Evolutionary conservation across 768 basidiomycete species (phyloP).

Genomic region (Pisolithus orientalis): DNA sequence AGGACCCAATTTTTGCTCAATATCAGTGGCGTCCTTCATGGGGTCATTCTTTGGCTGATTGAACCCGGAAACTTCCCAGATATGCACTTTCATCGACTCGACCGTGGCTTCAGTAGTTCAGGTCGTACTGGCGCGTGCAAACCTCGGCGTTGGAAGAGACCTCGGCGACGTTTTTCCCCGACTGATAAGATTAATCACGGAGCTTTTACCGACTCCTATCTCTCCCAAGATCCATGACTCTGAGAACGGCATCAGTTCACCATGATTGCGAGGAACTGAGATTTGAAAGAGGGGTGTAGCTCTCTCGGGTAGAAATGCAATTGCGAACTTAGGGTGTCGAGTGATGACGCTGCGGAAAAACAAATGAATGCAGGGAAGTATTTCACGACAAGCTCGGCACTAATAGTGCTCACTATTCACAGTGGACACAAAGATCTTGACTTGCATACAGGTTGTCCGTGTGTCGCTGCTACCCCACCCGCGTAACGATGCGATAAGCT

Average conservation of each 20-base stretch:
- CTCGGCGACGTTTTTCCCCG: conserved; percentile 9
- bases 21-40: not conserved
- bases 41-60: not conserved
- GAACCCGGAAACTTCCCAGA: not conserved
- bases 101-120: not conserved
- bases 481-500: too few species aligned
- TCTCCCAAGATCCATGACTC: not conserved
- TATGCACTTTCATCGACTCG: not conserved
- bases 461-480: too few species aligned
- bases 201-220: conserved; percentile 22
- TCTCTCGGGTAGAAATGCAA: too few species aligned
- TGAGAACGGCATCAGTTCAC: not conserved
- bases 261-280: not conserved
- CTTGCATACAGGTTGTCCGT: too few species aligned
- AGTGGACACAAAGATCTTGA: too few species aligned
- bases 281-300: too few species aligned
- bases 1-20: not conserved
- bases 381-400: too few species aligned
- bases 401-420: too few species aligned
- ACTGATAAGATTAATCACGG: conserved; percentile 28
- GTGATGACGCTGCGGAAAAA: too few species aligned
- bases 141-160: conserved; percentile 17
- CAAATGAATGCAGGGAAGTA: too few species aligned
- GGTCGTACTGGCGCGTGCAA: conserved; percentile 14
- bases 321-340: too few species aligned